These are phyloP conservation scores for Fusarium coffeatum DNA, from an alignment of 2,329 filamentous ascomycete genomes.

Conservation along the genomic window DNA sequence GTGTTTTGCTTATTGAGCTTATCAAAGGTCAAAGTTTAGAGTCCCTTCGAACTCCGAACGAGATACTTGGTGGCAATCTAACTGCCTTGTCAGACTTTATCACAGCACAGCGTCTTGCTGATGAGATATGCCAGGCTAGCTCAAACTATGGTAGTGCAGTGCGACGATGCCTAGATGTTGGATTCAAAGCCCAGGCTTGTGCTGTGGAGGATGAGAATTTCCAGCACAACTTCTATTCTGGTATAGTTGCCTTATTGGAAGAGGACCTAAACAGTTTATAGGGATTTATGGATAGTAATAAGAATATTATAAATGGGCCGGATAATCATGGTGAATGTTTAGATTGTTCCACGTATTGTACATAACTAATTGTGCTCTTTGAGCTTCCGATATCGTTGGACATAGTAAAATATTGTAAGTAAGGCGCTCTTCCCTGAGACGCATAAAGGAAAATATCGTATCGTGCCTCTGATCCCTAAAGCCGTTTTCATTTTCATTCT, in stretches of 20 bases:
- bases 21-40: background rate
- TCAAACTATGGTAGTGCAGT: background rate
- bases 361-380: background rate
- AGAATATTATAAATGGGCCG: rapidly evolving
- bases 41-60: background rate
- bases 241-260: background rate
- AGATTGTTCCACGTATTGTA: background rate
- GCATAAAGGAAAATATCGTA: background rate
- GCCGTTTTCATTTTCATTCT: conserved; percentile 1
- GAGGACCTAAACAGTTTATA: background rate
- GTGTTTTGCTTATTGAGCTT: background rate
- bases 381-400: background rate
- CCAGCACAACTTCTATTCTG: conserved; percentile 1
- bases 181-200: background rate
- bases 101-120: background rate
- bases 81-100: background rate
- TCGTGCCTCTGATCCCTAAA: background rate
- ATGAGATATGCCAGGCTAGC: background rate
- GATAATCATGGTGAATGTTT: background rate
- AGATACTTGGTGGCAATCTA: background rate
- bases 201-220: background rate
- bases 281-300: too few species aligned
- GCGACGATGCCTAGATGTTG: background rate
- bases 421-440: background rate
- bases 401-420: background rate